Conservation (phyloP, 1,139 yeast genomes). For the Pichia sp. region DNA sequence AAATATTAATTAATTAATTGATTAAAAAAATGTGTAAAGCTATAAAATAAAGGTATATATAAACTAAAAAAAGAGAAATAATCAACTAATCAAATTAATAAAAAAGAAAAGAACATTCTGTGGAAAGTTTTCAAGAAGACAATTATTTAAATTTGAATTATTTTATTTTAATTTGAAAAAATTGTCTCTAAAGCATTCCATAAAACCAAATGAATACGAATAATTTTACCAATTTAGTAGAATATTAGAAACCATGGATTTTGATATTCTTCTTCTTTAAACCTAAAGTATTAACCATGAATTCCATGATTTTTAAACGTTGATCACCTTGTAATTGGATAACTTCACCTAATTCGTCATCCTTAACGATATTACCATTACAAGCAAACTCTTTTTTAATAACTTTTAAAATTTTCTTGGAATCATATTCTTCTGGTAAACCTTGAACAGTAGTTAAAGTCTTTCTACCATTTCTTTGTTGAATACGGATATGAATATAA, state of each 20-base stretch:
- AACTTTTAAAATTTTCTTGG: constrained; percentile 87
- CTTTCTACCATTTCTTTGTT: constrained; percentile 99
- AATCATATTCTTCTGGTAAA: constrained; percentile 88
- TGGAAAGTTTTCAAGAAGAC: too few relatives aligned
- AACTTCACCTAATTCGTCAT: constrained; percentile 92
- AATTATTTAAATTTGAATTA: too few relatives aligned
- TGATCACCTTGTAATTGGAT: constrained; percentile 99
- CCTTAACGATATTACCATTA: constrained; percentile 96
- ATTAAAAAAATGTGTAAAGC: too few relatives aligned
- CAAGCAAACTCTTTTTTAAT: constrained; percentile 97
- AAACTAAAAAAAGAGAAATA: too few relatives aligned
- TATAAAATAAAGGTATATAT: too few relatives aligned
- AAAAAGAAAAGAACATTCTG: too few relatives aligned
- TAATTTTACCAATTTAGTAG: background rate
- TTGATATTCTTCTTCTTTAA: constrained; percentile 94
- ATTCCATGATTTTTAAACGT: constrained; percentile 93
- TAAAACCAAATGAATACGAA: too few relatives aligned
- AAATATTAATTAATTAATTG: too few relatives aligned
- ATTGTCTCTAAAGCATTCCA: too few relatives aligned
- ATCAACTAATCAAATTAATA: too few relatives aligned
- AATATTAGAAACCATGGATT: constrained; percentile 84
- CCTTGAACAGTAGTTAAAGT: constrained; percentile 98
- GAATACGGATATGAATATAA: constrained; percentile 97
- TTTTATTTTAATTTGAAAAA: too few relatives aligned
- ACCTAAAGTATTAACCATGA: constrained; percentile 79